Conservation (phyloP, 768 basidiomycete genomes). For the Sutorius australiensis region DNA sequence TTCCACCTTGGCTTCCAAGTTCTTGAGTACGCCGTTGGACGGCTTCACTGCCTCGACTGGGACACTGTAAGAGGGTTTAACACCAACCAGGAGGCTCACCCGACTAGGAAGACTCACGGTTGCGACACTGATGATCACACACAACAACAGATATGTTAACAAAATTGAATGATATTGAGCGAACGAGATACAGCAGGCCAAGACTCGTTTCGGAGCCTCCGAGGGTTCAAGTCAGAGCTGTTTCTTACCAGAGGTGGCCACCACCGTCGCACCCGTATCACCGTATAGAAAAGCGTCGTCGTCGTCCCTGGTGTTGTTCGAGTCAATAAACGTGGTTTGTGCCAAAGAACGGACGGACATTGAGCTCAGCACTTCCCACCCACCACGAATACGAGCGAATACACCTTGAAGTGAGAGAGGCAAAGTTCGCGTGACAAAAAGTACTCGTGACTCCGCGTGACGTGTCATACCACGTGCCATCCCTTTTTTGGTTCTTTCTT, state of each 20-base stretch:
- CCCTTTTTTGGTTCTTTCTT: neutral
- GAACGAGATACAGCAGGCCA: conserved; percentile 31
- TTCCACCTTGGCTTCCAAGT: conserved; percentile 46
- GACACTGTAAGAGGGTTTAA: conserved; percentile 31
- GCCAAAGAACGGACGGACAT: conserved; percentile 28
- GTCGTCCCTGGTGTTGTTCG: conserved; percentile 52
- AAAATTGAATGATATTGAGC: conserved; percentile 39
- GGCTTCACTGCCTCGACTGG: conserved; percentile 41
- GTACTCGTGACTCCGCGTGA: conserved; percentile 25
- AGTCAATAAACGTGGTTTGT: conserved; percentile 26
- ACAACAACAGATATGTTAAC: conserved; percentile 35
- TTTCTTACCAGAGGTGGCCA: conserved; percentile 46
- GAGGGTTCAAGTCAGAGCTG: conserved; percentile 24
- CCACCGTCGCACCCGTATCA: conserved; percentile 38
- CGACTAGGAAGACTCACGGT: conserved; percentile 52
- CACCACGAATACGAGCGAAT: conserved; percentile 17
- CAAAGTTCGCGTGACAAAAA: conserved; percentile 24
- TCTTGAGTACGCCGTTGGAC: conserved; percentile 48
- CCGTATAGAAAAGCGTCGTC: conserved; percentile 82
- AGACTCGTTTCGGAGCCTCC: conserved; percentile 27
- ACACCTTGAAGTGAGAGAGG: conserved; percentile 20
- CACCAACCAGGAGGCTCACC: conserved; percentile 19
- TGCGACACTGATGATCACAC: conserved; percentile 52
- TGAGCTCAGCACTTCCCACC: conserved; percentile 20
- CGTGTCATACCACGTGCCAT: conserved; percentile 4